Evolutionary conservation across 2,329 filamentous ascomycete genomes (phyloP).

Genomic region (Capronia americana): DNA sequence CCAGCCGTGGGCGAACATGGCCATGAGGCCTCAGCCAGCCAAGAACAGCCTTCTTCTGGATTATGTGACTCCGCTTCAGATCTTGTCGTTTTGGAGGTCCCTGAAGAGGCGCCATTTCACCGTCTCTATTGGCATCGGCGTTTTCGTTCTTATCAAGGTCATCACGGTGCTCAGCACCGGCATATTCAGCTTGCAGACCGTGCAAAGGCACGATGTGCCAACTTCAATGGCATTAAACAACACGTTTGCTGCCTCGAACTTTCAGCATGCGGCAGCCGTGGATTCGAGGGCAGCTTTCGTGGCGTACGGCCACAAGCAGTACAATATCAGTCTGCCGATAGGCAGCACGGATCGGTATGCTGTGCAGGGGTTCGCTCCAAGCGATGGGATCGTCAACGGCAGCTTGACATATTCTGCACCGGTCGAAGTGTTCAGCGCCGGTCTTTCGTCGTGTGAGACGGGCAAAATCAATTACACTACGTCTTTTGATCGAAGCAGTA

Average conservation of each 20-base stretch:
- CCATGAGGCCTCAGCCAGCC: slow-evolving; percentile 29
- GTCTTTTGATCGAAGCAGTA: neutral
- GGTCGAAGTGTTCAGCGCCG: slow-evolving; percentile 34
- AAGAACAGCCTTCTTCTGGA: slow-evolving; percentile 34
- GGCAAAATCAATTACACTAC: slow-evolving; percentile 25
- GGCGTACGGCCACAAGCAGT: slow-evolving; percentile 26
- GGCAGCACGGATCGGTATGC: slow-evolving; percentile 27
- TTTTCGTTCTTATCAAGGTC: slow-evolving; percentile 35
- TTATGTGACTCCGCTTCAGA: slow-evolving; percentile 34
- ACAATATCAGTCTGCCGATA: slow-evolving; percentile 29
- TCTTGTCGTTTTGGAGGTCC: slow-evolving; percentile 30
- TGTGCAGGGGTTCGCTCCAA: slow-evolving; percentile 27
- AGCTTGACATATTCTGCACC: slow-evolving; percentile 29
- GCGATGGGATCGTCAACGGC: slow-evolving; percentile 24
- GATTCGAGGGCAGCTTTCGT: slow-evolving; percentile 31
- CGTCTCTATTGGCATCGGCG: slow-evolving; percentile 24
- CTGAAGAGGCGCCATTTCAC: slow-evolving; percentile 27
- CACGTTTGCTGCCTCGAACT: slow-evolving; percentile 31
- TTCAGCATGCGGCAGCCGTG: slow-evolving; percentile 21
- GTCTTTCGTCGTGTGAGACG: slow-evolving; percentile 23
- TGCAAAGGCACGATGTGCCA: slow-evolving; percentile 18
- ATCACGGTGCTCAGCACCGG: slow-evolving; percentile 32
- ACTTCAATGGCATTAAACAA: slow-evolving; percentile 27
- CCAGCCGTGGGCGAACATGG: slow-evolving; percentile 36
- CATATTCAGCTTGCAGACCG: slow-evolving; percentile 29